Percentiles rank a stretch among this genome's conserved stretches.
phyloP scores from a whole-genome alignment of 2,329 filamentous ascomycete genomes.

The Colletotrichum spaethianum region DNA sequence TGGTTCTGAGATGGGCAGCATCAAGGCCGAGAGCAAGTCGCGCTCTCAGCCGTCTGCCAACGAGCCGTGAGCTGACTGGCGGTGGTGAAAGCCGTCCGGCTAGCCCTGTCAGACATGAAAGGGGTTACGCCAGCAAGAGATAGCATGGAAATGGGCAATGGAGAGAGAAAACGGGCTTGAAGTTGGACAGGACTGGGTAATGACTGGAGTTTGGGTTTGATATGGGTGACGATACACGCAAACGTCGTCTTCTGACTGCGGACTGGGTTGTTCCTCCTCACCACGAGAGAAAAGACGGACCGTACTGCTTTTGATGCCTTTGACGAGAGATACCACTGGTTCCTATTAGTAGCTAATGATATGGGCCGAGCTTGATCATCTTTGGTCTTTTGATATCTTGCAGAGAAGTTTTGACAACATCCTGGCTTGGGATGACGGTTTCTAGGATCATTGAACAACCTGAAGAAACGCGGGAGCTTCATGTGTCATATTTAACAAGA shows the following conservation, averaged over 20 bases:
- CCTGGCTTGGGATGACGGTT: no score
- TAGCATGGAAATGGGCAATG: not conserved
- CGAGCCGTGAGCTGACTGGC: not conserved
- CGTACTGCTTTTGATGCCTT: not conserved
- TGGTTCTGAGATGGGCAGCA: constrained; percentile 48
- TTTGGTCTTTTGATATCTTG: not conserved
- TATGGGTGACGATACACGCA: not conserved
- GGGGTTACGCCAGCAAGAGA: no score
- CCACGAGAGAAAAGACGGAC: not conserved
- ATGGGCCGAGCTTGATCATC: not conserved
- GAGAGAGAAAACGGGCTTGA: not conserved
- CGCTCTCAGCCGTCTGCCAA: not conserved
- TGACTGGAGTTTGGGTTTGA: constrained; percentile 29
- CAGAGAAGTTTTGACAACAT: no score
- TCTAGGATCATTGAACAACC: no score
- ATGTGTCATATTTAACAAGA: not conserved
- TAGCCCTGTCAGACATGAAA: not conserved
- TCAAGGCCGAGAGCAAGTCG: constrained; percentile 44
- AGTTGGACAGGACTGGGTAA: not conserved
- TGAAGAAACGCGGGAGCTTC: not conserved
- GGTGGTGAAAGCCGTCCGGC: not conserved
- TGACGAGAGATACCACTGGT: constrained; percentile 32
- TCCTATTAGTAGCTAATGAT: constrained; percentile 23
- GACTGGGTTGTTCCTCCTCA: no score
- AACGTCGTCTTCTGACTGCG: not conserved